Base-by-base conservation (phyloP, 1,284 basidiomycete genomes). In the Cronartium ribicola region DNA sequence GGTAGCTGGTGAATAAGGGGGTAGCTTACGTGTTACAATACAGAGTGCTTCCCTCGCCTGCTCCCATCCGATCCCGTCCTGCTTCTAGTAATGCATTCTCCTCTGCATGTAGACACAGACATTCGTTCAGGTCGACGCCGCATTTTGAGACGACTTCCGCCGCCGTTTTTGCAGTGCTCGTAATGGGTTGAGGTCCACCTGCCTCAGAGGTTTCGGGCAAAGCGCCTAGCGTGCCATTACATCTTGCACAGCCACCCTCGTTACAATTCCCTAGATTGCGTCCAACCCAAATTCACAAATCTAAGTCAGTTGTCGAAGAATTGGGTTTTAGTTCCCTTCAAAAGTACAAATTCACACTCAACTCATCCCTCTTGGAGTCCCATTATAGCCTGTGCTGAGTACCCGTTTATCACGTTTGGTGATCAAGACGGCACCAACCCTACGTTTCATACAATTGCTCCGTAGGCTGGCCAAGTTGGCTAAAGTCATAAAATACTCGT, bases 341-440 rank as follows among this genome's bases (percentile, higher is more conserved):
- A 64, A 39, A n/a, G 44, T 43, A 6, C 51, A 22, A 36, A 48
- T 11, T 13, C 40, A 60, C 29, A 29, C 20, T 48, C 13, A 13
- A 70, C 68, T 84, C 55, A 97, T 84, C 2, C 94, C 93, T 8
- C 92, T 86, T 8, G 96, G 91, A 0, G 96, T 98, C 3, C 96
- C 96, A 80, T 99, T 99, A 83, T 99, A 99, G 84, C 96, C 96
- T 0, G 96, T 97, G n/a, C 91, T 88, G 48, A 98, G 84, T 67
- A 99, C 90, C 37, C 94, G 86, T 77, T 91, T 89, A 76, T 91
- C 87, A 3, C 74, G 66, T 2, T 29, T 20, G 6, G 62, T 67
- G 17, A 80, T 79, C 14, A 80, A 67, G 8, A 80, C 80, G 2
- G 79, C 94, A 13, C 94, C 94, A 0, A 98, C 94, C 1, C 96